Conservation (phyloP, 2,329 filamentous ascomycete species). For the Penicillium digitatum region DNA sequence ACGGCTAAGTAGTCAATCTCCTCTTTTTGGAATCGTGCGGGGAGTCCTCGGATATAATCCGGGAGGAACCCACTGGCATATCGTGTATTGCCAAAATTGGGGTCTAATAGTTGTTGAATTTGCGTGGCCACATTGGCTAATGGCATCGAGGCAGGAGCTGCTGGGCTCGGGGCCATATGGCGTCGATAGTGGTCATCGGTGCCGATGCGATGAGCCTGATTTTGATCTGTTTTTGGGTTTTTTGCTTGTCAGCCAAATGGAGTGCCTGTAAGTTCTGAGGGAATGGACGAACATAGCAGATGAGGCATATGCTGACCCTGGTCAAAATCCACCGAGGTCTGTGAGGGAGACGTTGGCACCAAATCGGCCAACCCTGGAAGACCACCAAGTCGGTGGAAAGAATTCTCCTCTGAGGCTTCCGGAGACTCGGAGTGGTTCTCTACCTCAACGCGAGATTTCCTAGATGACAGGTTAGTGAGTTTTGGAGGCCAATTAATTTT, state of each 20-base stretch:
- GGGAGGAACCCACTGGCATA: conserved; percentile 49
- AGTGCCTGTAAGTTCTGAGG: background rate
- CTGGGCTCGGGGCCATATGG: conserved; percentile 44
- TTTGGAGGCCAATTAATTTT: conserved; percentile 12
- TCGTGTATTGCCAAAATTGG: conserved; percentile 49
- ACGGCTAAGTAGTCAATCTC: conserved; percentile 77
- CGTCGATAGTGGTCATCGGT: conserved; percentile 44
- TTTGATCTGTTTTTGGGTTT: conserved; percentile 27
- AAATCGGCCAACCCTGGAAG: conserved; percentile 31
- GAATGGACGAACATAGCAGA: conserved; percentile 54
- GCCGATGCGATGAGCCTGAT: conserved; percentile 45
- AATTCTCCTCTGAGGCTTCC: conserved; percentile 35
- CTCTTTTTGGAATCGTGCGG: conserved; percentile 69
- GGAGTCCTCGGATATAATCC: conserved; percentile 74
- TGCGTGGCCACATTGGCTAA: conserved; percentile 36
- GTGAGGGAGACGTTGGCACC: conserved; percentile 41
- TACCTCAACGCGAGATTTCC: conserved; percentile 41
- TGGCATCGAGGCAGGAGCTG: conserved; percentile 38
- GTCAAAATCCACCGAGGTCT: conserved; percentile 47
- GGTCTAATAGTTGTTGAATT: conserved; percentile 38
- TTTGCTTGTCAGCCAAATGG: background rate
- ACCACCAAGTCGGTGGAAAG: conserved; percentile 29
- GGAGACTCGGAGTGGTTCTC: conserved; percentile 39
- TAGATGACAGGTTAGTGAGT: conserved; percentile 15
- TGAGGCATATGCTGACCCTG: conserved; percentile 59